Evolutionary conservation across 140 eudicot genomes (phyloP).

Genomic region (Stevia rebaudiana): DNA sequence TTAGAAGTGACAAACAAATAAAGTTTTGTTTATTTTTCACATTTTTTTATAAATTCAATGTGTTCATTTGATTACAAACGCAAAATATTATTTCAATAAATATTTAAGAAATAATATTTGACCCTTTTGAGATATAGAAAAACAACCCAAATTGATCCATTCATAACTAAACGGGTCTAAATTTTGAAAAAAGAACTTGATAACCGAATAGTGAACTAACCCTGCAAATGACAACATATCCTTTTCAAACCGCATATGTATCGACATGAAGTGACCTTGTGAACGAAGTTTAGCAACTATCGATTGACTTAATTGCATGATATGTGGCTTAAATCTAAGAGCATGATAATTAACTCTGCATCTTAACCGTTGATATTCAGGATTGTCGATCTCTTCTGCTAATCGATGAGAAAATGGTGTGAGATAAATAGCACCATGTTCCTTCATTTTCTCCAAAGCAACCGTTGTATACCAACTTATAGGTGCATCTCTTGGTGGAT

Average conservation of each 20-base stretch:
- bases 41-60: background rate
- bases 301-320: conserved; percentile 78
- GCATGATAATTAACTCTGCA: conserved; percentile 98
- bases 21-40: background rate
- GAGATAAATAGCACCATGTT: conserved; percentile 89
- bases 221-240: conserved; percentile 98
- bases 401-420: conserved; percentile 94
- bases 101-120: too few species aligned
- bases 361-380: conserved; percentile 91
- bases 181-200: background rate
- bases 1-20: background rate
- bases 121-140: background rate
- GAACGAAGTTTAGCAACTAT: conserved; percentile 82
- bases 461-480: conserved; percentile 78
- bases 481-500: conserved; percentile 92
- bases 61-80: background rate
- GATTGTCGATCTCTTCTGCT: conserved; percentile 84
- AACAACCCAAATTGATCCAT: background rate
- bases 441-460: conserved; percentile 84
- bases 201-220: conserved; percentile 34
- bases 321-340: conserved; percentile 79
- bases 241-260: conserved; percentile 97
- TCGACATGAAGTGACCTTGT: conserved; percentile 92
- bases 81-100: too few species aligned
- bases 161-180: background rate